phyloP scores from a whole-genome alignment of 73 alveolate genomes.

The Paramecium caudatum region DNA sequence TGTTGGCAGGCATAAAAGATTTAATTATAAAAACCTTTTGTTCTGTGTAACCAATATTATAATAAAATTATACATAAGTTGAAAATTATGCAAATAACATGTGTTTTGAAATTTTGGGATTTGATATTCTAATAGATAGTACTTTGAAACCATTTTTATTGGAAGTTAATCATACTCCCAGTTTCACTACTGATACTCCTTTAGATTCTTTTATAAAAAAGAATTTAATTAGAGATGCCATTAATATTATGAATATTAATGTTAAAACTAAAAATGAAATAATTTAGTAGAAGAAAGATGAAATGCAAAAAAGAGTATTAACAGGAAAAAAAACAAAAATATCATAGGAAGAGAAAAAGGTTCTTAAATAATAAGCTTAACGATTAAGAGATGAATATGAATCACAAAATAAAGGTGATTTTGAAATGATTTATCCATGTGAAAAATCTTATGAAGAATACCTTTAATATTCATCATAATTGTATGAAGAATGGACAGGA shows the following conservation, averaged over 20 bases:
- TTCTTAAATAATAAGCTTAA: constrained; percentile 26
- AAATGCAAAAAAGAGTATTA: constrained; percentile 59
- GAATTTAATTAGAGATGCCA: constrained; percentile 79
- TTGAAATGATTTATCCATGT: constrained; percentile 60
- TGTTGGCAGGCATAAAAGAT: constrained; percentile 86
- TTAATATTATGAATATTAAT: constrained; percentile 80
- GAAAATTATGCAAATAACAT: constrained; percentile 82
- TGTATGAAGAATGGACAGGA: constrained; percentile 77
- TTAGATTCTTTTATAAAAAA: constrained; percentile 84
- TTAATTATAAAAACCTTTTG: constrained; percentile 89
- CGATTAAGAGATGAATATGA: constrained; percentile 70
- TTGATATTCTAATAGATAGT: constrained; percentile 90
- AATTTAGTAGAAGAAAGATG: constrained; percentile 50
- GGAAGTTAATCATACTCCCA: constrained; percentile 95
- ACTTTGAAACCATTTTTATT: constrained; percentile 89
- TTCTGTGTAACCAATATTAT: constrained; percentile 84
- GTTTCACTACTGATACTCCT: constrained; percentile 90
- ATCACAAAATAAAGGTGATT: constrained; percentile 63
- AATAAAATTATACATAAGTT: constrained; percentile 84
- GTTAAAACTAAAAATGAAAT: constrained; percentile 72
- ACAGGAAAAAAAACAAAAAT: constrained; percentile 39
- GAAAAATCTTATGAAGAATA: constrained; percentile 63
- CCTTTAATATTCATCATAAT: constrained; percentile 50
- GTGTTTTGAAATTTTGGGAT: constrained; percentile 95
- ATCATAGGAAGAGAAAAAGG: constrained; percentile 39